Conservation (phyloP, 768 basidiomycete genomes). For the Hortiboletus flavorubellus region DNA sequence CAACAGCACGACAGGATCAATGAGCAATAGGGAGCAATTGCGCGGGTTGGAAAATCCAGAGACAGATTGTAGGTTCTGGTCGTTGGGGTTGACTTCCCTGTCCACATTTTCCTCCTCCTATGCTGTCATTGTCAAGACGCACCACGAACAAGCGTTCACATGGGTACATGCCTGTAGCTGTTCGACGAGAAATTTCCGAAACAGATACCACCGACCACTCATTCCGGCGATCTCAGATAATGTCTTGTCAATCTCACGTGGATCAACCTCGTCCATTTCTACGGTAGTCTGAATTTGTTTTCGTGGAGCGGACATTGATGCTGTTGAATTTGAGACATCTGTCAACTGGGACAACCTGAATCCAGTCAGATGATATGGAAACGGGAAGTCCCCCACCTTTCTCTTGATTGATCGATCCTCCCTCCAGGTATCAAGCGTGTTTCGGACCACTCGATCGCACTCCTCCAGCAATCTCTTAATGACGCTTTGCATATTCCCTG, state of each 20-base stretch:
- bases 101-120: conserved; percentile 20
- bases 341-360: conserved; percentile 36
- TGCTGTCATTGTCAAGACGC: conserved; percentile 1
- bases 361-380: background rate
- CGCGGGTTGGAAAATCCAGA: background rate
- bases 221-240: conserved; percentile 88
- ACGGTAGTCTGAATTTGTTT: conserved; percentile 29
- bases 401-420: conserved; percentile 83
- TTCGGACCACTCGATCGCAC: conserved; percentile 78
- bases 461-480: conserved; percentile 75
- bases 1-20: conserved; percentile 28
- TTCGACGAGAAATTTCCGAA: conserved; percentile 81
- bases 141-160: background rate
- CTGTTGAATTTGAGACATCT: conserved; percentile 44
- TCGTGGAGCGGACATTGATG: conserved; percentile 30
- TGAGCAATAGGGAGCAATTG: background rate
- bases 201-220: conserved; percentile 88
- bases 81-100: background rate
- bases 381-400: conserved; percentile 47
- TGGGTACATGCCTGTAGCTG: conserved; percentile 53
- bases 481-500: conserved; percentile 80
- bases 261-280: conserved; percentile 68
- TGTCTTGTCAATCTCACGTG: conserved; percentile 87
- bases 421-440: conserved; percentile 80
- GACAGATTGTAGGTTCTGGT: background rate